phyloP scores from a whole-genome alignment of 805 yeast genomes.

The Saccharomycopsis lassenensis region DNA sequence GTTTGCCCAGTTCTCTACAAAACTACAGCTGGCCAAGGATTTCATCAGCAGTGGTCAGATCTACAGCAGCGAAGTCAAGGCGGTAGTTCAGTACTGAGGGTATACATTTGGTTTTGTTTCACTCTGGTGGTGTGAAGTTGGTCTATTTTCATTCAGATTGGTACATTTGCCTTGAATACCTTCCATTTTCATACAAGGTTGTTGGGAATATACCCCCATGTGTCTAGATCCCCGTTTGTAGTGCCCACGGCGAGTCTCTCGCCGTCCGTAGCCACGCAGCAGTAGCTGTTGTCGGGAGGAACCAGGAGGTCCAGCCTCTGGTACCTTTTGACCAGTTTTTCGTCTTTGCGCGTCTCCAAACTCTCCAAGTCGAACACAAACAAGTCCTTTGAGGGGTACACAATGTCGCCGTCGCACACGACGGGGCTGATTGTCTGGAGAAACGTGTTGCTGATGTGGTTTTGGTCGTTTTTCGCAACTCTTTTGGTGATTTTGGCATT shows the following conservation, averaged over 20 bases:
- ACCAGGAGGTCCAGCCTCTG: no score
- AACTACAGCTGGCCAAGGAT: no score
- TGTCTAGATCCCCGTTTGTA: no score
- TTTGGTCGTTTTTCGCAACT: background rate
- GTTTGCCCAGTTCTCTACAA: no score
- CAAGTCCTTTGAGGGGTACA: slow-evolving; percentile 69
- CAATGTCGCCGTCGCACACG: slow-evolving; percentile 31
- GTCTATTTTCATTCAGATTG: background rate
- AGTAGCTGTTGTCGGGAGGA: background rate
- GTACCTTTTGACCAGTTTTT: no score
- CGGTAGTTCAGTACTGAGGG: slow-evolving; percentile 6
- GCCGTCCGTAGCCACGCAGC: no score
- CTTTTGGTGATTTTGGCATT: background rate
- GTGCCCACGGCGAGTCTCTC: no score
- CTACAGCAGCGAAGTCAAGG: slow-evolving; percentile 2
- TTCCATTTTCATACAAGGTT: no score
- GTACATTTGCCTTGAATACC: no score
- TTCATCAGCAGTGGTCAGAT: no score
- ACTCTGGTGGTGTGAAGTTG: background rate
- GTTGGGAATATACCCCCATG: no score
- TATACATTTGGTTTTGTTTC: slow-evolving; percentile 1
- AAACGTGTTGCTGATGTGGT: slow-evolving; percentile 3
- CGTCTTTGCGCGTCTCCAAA: slow-evolving; percentile 21
- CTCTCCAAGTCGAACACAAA: slow-evolving; percentile 42
- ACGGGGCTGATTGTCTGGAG: slow-evolving; percentile 48